Conservation (phyloP, 2,329 filamentous ascomycete species). For the Monilinia polystroma region DNA sequence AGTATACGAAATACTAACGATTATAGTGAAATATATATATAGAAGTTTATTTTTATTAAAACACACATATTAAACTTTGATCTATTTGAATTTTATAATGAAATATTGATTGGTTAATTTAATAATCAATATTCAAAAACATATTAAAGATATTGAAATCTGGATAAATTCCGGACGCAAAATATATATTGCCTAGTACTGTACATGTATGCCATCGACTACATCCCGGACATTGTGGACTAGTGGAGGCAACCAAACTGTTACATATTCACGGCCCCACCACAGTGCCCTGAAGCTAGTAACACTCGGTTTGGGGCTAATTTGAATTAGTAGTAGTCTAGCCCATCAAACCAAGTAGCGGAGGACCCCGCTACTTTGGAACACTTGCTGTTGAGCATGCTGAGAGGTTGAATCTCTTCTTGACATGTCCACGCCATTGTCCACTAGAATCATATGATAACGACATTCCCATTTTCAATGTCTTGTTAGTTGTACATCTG, state of each 20-base stretch:
- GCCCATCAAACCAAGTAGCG: conserved; percentile 1
- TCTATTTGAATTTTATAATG: no score
- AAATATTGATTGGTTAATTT: no score
- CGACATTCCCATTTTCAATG: background rate
- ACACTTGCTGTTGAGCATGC: background rate
- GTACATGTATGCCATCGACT: background rate
- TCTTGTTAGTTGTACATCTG: background rate
- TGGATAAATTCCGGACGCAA: no score
- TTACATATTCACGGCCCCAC: background rate
- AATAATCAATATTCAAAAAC: no score
- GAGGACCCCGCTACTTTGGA: conserved; percentile 1
- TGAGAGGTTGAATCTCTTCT: conserved; percentile 1
- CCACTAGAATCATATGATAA: conserved; percentile 12
- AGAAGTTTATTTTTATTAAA: no score
- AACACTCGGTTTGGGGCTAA: conserved; percentile 9
- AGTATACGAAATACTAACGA: no score
- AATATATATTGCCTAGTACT: no score
- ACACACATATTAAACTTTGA: no score
- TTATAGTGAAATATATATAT: no score
- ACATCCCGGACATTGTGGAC: no score
- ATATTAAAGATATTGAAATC: no score
- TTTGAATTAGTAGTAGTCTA: conserved; percentile 1
- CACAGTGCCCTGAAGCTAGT: conserved; percentile 4
- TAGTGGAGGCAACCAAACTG: conserved; percentile 1
- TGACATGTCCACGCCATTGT: background rate